A percentile compares a stretch with the other conserved stretches of the same genome.
phyloP scores from a whole-genome alignment of 768 basidiomycete species.

The Paxillus ammoniavirescens region DNA sequence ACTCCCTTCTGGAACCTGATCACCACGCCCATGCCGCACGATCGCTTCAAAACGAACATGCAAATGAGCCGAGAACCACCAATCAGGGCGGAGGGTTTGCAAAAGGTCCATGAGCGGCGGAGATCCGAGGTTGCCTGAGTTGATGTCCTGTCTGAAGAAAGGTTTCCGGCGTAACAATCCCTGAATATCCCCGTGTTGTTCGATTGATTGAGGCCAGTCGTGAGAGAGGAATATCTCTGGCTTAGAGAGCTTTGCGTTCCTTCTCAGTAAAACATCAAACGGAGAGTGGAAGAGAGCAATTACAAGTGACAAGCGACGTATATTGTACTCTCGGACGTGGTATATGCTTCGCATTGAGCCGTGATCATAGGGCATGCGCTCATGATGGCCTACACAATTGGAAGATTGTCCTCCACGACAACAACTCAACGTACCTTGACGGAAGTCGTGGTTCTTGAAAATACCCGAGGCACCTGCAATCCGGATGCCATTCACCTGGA shows the following conservation, averaged over 20 bases:
- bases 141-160: slow-evolving; percentile 72
- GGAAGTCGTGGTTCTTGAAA: slow-evolving; percentile 76
- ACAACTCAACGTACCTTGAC: slow-evolving; percentile 45
- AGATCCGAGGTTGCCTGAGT: slow-evolving; percentile 70
- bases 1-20: neutral
- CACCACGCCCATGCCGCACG: slow-evolving; percentile 42
- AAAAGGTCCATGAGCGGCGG: slow-evolving; percentile 83
- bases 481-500: slow-evolving; percentile 83
- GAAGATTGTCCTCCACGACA: neutral
- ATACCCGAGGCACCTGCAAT: slow-evolving; percentile 94
- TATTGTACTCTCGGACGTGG: slow-evolving; percentile 84
- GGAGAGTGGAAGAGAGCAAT: slow-evolving; percentile 12
- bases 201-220: slow-evolving; percentile 92
- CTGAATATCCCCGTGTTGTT: slow-evolving; percentile 69
- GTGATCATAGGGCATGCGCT: slow-evolving; percentile 77
- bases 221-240: slow-evolving; percentile 88
- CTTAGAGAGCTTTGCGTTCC: slow-evolving; percentile 45
- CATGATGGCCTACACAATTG: slow-evolving; percentile 61
- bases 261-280: neutral
- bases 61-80: slow-evolving; percentile 95
- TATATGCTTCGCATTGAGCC: slow-evolving; percentile 80
- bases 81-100: slow-evolving; percentile 64
- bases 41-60: slow-evolving; percentile 84
- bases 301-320: slow-evolving; percentile 76
- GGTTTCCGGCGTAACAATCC: slow-evolving; percentile 72